Base-by-base conservation (phyloP, 106 monocot species). In the Dendrobium officinale region DNA sequence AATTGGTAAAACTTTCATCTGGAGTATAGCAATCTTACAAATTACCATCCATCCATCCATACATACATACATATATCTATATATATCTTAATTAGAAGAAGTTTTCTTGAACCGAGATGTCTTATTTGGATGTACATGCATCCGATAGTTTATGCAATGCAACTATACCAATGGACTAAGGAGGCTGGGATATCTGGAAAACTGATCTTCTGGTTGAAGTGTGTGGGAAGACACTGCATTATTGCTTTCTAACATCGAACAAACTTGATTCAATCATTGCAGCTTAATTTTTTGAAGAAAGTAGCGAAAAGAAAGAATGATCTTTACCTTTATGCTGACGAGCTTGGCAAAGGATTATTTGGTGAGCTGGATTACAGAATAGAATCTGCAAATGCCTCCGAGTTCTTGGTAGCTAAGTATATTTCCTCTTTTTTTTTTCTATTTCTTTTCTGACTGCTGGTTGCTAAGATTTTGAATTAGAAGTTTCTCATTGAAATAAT, bases 321-420 rank as follows among this genome's bases (percentile, higher is more conserved):
- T 83, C 85, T 89, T 77, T 45, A 84, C 37, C 86, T 90, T 27
- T 96, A 96, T 90, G 96, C 96, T 79, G 96, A 96, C 85, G 96
- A 96, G 80, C 82, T 96, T 77, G 96, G 93, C 55, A 92, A 88
- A 82, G 96, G 96, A 80, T 90, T 96, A 31, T 88, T 96, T 88
- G 93, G 96, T 56, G 96, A 96, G 68, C 85, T 96, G 84, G 92
- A 96, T 83, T 96, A 96, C 85, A 88, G 54, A 79, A 72, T 88
- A 78, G 96, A 96, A 92, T 93, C 96, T 73, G 84, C 88, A 77
- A 96, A 96, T 92, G 93, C 92, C 44, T 85, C 86, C 42, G 88
- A 90, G 72, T 96, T 96, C 76, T 51, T 78, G 91, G 96, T 96
- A 91, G 20, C 64, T 72, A 1, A 73, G 42, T 17, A 74, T 74